A percentile compares a stretch with the other conserved stretches of the same genome.
phyloP scores from a whole-genome alignment of 345 rosid species.

The Camelina neglecta region DNA sequence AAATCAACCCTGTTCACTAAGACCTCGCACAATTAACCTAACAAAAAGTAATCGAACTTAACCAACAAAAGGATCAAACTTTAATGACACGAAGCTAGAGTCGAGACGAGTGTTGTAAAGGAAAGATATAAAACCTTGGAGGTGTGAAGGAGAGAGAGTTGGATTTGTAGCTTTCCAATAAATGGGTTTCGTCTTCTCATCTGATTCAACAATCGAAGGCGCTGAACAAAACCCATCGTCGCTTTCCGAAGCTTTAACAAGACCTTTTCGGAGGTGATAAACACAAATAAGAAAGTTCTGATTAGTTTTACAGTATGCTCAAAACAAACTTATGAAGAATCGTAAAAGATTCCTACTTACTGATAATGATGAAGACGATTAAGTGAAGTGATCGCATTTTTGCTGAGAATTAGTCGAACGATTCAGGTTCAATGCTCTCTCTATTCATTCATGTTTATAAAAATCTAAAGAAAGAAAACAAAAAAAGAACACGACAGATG shows the following conservation, averaged over 20 bases:
- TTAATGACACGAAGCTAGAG: constrained; percentile 19
- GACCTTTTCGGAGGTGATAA: constrained; percentile 40
- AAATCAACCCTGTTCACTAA: neutral
- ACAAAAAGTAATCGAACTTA: constrained; percentile 2
- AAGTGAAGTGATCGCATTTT: constrained; percentile 40
- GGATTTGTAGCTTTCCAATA: constrained; percentile 92
- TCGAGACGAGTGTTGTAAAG: neutral
- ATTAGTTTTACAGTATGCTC: constrained; percentile 6
- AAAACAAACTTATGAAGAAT: neutral
- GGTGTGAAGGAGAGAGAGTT: constrained; percentile 86
- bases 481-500: constrained; percentile 33
- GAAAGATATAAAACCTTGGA: constrained; percentile 57
- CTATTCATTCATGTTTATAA: constrained; percentile 7
- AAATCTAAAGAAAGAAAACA: neutral
- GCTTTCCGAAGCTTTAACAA: constrained; percentile 43
- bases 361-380: constrained; percentile 28
- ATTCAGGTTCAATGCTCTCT: constrained; percentile 32
- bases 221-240: constrained; percentile 82
- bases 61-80: constrained; percentile 15
- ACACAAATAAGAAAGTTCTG: constrained; percentile 2
- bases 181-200: constrained; percentile 52
- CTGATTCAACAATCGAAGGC: constrained; percentile 50
- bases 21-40: neutral
- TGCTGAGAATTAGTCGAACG: constrained; percentile 20
- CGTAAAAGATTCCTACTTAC: constrained; percentile 18